Evolutionary conservation across 805 yeast species (phyloP), one percentile per base, ranked within the genome.

Genomic region (Maudiozyma serrabonitensis): DNA sequence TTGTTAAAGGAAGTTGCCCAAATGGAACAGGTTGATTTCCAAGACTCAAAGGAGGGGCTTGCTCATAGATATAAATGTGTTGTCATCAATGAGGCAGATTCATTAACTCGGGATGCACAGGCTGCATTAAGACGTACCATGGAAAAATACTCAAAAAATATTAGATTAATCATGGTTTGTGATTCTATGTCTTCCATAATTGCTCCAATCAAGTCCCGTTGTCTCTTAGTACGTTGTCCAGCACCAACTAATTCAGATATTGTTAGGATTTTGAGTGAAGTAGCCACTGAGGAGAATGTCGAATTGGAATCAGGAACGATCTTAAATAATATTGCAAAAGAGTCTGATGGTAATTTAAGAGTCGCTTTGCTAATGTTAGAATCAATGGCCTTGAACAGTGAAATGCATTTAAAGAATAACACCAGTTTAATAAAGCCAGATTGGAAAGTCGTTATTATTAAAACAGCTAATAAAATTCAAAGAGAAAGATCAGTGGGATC

Each of bases 81-180:
- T 25, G 76, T 90, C 13, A 89, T 90, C 45, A 89, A 90, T 62
- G 96, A 90, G 64, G 96, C 96, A 0, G 96, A 90, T 55, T 79
- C 87, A 6, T 72, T 90, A 53, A 82, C 89, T 19, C 78, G 95
- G 67, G 97, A 90, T 64, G 97, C 97, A 0, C 97, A 90, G 63
- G 95, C 96, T 4, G 97, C 97, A 0, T 71, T 90, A 53, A 81
- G 97, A 75, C 78, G 97, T 68, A 90, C 96, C 0, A 90, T 90
- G 96, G 97, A 90, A 63, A 90, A 88, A 64, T 90, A 88, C 67
- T 87, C 97, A 1, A 76, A 84, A 23, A 90, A 88, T 61, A 80
- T 93, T 56, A 78, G 99, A 52, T 71, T 93, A 54, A 78, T 93
- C 35, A 70, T 93, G 70, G 75, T 93, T 19, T 87, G 96, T 57